Evolutionary conservation across 2,329 filamentous ascomycete species (phyloP), one percentile per base, ranked within the genome.

Genomic region (Hymenoscyphus albidus): DNA sequence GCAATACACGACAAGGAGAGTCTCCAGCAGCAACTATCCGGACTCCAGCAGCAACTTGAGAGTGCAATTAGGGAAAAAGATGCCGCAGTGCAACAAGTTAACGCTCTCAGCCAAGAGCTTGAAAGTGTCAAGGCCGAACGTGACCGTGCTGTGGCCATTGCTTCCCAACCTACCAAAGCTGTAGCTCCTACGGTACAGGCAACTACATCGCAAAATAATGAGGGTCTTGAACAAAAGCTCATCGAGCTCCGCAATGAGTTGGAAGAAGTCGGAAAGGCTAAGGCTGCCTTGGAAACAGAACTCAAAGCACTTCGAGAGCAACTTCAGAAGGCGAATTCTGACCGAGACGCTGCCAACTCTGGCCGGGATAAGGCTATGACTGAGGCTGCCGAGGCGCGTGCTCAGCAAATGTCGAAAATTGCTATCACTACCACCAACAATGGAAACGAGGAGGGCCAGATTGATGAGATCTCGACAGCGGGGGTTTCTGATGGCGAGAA

Each of bases 271-370:
- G 87, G 80, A 6, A 80, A 86, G 10, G 88, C 95, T 74, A 93
- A 91, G 76, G 81, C 87, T 18, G 80, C 81, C 1, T 80, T 91
- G n/a, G 85, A 92, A 68, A 79, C 85, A 64, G 86, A 90, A 67
- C 80, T 90, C 1, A 79, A 81, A 57, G 76, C 74, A 31, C 74
- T 88, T 1, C 83, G 80, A 38, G 69, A 75, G 6, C 88, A 93
- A 71, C 79, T 96, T 13, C 82, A 88, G 61, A 78, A 80, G 10
- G 84, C 83, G 0, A 83, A 86, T 63, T 79, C 83, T 5, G 87
- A 92, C 70, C 81, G 90, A 56, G 48, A 54, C 48, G 48, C 80
- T 9, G 84, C 83, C 0, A 83, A 86, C 63, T 79, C 83, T 6
- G 87, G 92, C 70, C 81, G 90, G 55, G 89, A 92, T 63, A 61